Evolutionary conservation across 2,329 filamentous ascomycete genomes (phyloP), one percentile per base, ranked within the genome.

Genomic region (Keithomyces neogunnii): DNA sequence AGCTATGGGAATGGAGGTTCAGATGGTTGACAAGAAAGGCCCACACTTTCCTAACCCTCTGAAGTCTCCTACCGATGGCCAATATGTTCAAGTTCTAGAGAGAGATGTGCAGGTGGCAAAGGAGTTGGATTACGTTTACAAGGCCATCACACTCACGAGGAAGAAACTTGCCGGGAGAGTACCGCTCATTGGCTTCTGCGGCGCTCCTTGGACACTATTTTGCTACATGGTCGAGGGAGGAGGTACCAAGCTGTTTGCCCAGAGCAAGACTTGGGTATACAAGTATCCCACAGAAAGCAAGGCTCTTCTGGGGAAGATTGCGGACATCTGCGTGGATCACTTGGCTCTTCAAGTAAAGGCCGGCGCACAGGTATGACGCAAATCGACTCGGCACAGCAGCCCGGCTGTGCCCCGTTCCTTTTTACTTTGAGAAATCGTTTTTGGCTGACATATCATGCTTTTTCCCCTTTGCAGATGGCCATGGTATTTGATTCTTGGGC

Each of bases 211-310:
- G 89, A 99, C 93, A 2, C 71, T 99, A 53, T 80, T 99, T 63
- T 96, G 92, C 74, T 99, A 99, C 74, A 99, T 99, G 93, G 89
- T 97, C 19, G 93, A 99, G 71, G 93, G 93, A 13, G 93, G 93
- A 46, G 93, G 93, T 43, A 95, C 87, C 60, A 97, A 97, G 75
- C 76, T 97, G 65, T 97, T 97, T 73, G 84, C 88, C 54, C 85
- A 96, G 71, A 86, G 83, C 63, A 99, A 99, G 79, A 95, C 88
- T 30, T 99, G 93, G 93, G 84, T 97, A 54, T 99, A 92, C 77
- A 89, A 82, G 69, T 89, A 96, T 63, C 80, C 87, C 0, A 77
- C 87, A 56, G 89, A 87, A 66, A 84, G 85, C 55, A 90, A 93
- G 73, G 82, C 77, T 55, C 71, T 99, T 57, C 73, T 99, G 57